Conservation (phyloP, 225 moss, liverwort and hornwort genomes). For the Thuidium tamariscinum region DNA sequence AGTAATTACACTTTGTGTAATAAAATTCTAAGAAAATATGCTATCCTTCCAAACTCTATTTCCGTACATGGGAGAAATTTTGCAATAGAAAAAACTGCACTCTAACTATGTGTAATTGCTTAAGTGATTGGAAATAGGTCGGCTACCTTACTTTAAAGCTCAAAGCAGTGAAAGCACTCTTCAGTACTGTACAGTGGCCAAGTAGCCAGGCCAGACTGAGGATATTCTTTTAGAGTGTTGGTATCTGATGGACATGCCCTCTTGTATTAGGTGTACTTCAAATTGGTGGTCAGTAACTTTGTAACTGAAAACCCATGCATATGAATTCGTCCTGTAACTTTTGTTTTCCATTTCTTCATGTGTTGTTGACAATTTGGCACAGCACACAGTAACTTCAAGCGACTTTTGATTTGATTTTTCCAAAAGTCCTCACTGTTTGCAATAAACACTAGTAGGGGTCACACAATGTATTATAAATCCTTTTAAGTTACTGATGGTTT, state of each 20-base stretch:
- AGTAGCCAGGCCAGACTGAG: no score
- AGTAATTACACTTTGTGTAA: no score
- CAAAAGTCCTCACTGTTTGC: neutral
- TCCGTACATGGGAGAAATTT: no score
- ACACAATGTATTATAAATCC: neutral
- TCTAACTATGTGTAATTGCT: no score
- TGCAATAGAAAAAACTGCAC: no score
- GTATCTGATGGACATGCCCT: neutral
- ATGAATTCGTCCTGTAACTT: neutral
- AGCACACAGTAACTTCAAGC: neutral
- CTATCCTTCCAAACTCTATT: no score
- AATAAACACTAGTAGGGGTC: neutral
- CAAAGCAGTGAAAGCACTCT: neutral
- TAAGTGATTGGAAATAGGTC: no score
- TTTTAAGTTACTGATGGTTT: neutral
- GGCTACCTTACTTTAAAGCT: no score
- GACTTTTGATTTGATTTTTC: neutral
- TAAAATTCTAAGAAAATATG: no score
- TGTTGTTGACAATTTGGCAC: neutral
- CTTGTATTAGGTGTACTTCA: no score
- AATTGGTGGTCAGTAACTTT: neutral
- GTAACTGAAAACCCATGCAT: no score
- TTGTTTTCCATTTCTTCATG: neutral
- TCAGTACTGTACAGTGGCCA: neutral
- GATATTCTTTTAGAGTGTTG: neutral